Evolutionary conservation across 2,329 filamentous ascomycete genomes (phyloP).

Genomic region (Pyrenophora seminiperda): DNA sequence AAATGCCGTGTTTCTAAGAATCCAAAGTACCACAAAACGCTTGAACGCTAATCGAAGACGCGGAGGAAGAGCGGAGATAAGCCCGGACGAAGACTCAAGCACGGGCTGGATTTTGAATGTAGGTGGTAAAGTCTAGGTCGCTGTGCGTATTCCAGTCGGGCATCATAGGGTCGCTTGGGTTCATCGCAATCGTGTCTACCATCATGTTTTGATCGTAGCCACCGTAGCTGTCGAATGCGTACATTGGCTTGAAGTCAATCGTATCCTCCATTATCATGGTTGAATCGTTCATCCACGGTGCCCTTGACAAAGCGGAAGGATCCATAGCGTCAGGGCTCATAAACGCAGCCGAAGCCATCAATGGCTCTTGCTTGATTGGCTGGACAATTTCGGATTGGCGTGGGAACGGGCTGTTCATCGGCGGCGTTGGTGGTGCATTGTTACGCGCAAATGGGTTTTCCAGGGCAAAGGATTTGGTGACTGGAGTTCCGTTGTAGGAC

Average conservation of each 20-base stretch:
- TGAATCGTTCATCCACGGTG: constrained; percentile 40
- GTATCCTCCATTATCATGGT: constrained; percentile 45
- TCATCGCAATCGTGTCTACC: constrained; percentile 41
- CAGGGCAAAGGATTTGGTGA: constrained; percentile 41
- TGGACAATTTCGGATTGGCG: constrained; percentile 40
- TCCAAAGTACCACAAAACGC: constrained; percentile 34
- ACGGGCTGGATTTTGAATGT: constrained; percentile 44
- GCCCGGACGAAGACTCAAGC: constrained; percentile 34
- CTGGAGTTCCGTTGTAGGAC: constrained; percentile 47
- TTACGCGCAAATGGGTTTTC: constrained; percentile 39
- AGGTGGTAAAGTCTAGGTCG: constrained; percentile 46
- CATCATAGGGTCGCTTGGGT: constrained; percentile 41
- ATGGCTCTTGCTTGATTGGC: constrained; percentile 41
- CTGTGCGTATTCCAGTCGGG: constrained; percentile 42
- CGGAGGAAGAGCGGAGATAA: constrained; percentile 25
- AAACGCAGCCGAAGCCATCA: constrained; percentile 37
- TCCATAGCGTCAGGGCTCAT: constrained; percentile 39
- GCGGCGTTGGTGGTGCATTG: constrained; percentile 46
- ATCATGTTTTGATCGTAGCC: constrained; percentile 42
- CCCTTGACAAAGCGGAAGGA: constrained; percentile 36
- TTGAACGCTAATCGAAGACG: constrained; percentile 42
- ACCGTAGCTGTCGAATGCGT: constrained; percentile 39
- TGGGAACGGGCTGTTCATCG: constrained; percentile 48
- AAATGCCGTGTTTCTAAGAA: constrained; percentile 29
- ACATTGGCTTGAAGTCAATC: constrained; percentile 45